Evolutionary conservation across 2,329 filamentous ascomycete genomes (phyloP), one percentile per base, ranked within the genome.

Genomic region (Verticillium zaregamsianum): DNA sequence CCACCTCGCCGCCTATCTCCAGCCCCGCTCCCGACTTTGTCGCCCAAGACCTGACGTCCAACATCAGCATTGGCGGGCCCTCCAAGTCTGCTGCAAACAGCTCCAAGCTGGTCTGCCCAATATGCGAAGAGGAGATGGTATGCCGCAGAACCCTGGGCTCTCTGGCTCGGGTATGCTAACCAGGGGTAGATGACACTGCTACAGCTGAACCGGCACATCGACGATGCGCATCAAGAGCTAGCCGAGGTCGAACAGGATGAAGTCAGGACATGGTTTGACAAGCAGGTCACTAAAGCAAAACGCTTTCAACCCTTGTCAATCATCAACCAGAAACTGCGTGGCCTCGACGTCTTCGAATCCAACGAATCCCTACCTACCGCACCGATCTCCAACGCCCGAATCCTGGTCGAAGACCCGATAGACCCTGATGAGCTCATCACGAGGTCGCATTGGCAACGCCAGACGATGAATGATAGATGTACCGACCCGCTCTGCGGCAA

Each of bases 51-150:
- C 84, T 97, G 59, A 86, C 86, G 40, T 91, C 92, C 61, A 90
- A 91, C 71, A 89, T 97, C 69, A 93, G 90, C 60, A 78, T 95
- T 23, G 82, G 78, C 25, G 76, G 77, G 11, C 79, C 82, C 20
- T 80, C 83, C 59, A 82, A 80, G 64, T 82, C 83, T 65, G 81
- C 78, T 57, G 83, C 86, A 59, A 79, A 86, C 61, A 86, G 84
- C 67, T 86, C 86, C 66, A 85, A 85, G 74, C 86, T 99, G 63
- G 87, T 94, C 61, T 99, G 95, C 74, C 95, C 95, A n/a, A 99
- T 99, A 72, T 99, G 95, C 77, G 93, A 89, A 68, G 96, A 98
- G 78, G 93, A 97, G 76, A 99, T 99, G 95, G 93, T 95, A 79
- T 66, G 79, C 70, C 55, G 59, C 52, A 17, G 17, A 58, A 64